Conservation (phyloP, 495 filamentous ascomycete genomes). For the Hypoxylon lienhwacheense region DNA sequence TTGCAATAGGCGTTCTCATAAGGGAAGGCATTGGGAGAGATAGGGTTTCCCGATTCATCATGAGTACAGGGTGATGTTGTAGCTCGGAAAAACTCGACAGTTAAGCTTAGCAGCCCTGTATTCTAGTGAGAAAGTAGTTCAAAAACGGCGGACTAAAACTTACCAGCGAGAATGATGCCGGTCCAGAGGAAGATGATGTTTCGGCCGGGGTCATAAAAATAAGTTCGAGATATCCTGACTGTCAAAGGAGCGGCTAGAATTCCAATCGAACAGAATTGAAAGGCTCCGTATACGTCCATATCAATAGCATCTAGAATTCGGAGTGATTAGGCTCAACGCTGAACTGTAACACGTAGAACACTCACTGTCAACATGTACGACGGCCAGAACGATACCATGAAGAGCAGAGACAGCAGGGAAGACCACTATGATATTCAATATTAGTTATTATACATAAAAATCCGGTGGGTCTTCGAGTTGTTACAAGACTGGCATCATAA, state of each 20-base stretch:
- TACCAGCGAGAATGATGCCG: constrained; percentile 56
- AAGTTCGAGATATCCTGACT: constrained; percentile 58
- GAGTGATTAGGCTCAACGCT: constrained; percentile 6
- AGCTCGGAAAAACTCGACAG: constrained; percentile 60
- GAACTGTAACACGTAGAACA: constrained; percentile 2
- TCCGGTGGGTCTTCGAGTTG: not conserved
- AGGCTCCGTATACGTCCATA: constrained; percentile 66
- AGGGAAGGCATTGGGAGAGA: constrained; percentile 44
- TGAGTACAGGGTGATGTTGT: constrained; percentile 42
- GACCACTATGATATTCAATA: constrained; percentile 39
- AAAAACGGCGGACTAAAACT: constrained; percentile 13
- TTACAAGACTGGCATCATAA: not conserved
- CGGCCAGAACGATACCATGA: constrained; percentile 60
- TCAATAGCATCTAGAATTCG: constrained; percentile 55
- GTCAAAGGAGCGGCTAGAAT: constrained; percentile 61
- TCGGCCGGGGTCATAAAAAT: constrained; percentile 62
- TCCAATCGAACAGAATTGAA: constrained; percentile 64
- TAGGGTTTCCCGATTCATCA: constrained; percentile 45
- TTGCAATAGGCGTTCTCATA: constrained; percentile 44
- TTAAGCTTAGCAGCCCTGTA: constrained; percentile 57
- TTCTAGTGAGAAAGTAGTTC: constrained; percentile 12
- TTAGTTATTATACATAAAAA: constrained; percentile 7
- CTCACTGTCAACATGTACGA: constrained; percentile 55
- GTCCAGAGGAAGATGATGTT: constrained; percentile 66
- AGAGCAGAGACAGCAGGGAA: constrained; percentile 63